A percentile compares a stretch with the other conserved stretches of the same genome.
Evolutionary conservation across 169 alveolate genomes (phyloP).

Genomic region (Babesia divergens): DNA sequence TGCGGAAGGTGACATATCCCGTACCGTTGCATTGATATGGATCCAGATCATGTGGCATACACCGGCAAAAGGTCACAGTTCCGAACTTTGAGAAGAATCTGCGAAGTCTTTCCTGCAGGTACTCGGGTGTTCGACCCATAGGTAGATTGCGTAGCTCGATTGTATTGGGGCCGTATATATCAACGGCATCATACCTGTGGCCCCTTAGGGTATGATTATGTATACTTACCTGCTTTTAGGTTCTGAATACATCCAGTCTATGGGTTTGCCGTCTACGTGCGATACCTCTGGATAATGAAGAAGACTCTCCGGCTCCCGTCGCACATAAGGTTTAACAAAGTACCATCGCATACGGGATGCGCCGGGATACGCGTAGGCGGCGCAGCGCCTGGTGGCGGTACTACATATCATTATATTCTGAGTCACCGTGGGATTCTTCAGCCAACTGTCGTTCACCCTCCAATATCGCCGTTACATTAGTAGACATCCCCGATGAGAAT

Average conservation of each 20-base stretch:
- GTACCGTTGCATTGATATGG: constrained; percentile 84
- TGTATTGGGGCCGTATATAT: constrained; percentile 77
- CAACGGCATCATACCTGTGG: constrained; percentile 63
- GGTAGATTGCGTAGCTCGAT: constrained; percentile 76
- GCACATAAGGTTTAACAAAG: constrained; percentile 60
- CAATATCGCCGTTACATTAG: background rate
- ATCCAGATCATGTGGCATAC: constrained; percentile 81
- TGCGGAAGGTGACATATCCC: constrained; percentile 76
- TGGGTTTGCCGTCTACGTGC: constrained; percentile 34
- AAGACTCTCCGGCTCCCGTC: constrained; percentile 30
- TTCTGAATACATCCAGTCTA: constrained; percentile 55
- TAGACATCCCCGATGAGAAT: background rate
- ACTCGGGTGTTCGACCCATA: constrained; percentile 84
- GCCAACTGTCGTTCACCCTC: background rate
- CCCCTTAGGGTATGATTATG: background rate
- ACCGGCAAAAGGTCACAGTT: constrained; percentile 71
- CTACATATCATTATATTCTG: background rate
- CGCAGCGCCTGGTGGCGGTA: background rate
- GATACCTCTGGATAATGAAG: constrained; percentile 59
- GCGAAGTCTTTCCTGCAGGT: constrained; percentile 83
- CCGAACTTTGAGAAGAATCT: constrained; percentile 82
- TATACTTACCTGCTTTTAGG: constrained; percentile 52
- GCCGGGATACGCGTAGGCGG: constrained; percentile 59
- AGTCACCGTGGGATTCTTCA: background rate
- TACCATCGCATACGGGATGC: constrained; percentile 64